phyloP scores from a whole-genome alignment of 2,329 filamentous ascomycete genomes.

The Cryphonectria japonica region DNA sequence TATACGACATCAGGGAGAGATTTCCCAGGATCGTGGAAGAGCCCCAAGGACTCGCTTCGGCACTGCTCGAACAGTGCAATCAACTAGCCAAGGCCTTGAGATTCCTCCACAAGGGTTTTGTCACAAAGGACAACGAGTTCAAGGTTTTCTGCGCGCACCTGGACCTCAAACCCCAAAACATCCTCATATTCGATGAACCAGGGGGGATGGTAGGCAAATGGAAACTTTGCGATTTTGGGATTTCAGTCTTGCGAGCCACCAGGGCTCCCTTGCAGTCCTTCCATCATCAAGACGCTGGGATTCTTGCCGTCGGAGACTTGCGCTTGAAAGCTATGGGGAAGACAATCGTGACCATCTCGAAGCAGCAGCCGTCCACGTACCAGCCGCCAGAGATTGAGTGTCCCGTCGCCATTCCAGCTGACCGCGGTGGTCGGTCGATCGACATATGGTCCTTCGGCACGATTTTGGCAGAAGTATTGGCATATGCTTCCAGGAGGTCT shows the following conservation, averaged over 20 bases:
- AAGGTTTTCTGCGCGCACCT: conserved; percentile 24
- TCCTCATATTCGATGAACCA: conserved; percentile 20
- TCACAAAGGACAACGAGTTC: conserved; percentile 17
- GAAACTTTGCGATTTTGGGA: conserved; percentile 29
- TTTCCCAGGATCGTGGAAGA: conserved; percentile 3
- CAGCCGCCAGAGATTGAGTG: conserved; percentile 25
- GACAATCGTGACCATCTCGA: conserved; percentile 14
- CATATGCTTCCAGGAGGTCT: conserved; percentile 11
- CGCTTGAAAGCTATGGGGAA: conserved; percentile 10
- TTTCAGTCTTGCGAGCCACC: conserved; percentile 22
- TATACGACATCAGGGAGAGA: conserved; percentile 13
- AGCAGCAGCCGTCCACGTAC: conserved; percentile 14
- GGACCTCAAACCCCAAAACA: conserved; percentile 27
- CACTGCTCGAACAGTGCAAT: conserved; percentile 22
- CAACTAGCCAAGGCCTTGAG: conserved; percentile 24
- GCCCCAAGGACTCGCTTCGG: not conserved
- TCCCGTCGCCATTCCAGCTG: not conserved
- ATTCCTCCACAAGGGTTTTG: conserved; percentile 27
- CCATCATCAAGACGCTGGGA: not conserved
- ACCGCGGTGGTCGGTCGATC: not conserved
- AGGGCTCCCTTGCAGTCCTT: not conserved
- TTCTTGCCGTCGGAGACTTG: conserved; percentile 20
- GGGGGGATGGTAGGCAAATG: conserved; percentile 22
- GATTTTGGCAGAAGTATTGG: conserved; percentile 26
- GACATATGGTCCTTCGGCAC: conserved; percentile 28